Base-by-base conservation (phyloP, 352 stramenopile species). In the Pythium coloratum region DNA sequence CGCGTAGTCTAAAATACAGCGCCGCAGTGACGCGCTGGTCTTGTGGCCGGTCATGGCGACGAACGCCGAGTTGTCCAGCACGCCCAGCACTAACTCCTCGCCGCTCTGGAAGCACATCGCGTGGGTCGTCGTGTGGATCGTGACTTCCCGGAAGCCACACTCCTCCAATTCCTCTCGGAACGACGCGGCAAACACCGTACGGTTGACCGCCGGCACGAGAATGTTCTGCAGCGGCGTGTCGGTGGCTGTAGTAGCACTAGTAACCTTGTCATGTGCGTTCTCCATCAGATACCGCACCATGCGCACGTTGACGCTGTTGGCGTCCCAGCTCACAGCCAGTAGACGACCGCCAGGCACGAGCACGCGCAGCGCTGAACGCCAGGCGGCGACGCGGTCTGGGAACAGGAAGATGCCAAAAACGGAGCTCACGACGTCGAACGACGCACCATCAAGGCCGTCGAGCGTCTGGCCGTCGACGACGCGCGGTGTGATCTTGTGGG, bases 401-500 rank as follows among this genome's bases (percentile, higher is more conserved):
- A 72, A 72, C 20, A 72, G n/a, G 38, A 55, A 59, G 28, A 68
- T 60, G 16, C 59, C 59, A 30, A 72, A 72, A 0, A 53, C 57
- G 32, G 66, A 72, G 18, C 13, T 40, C 16, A 72, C 66, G 12
- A 64, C 42, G 16, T 72, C 66, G 61, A 72, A 68, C n/a, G 59
- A 63, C 3, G 18, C 47, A 47, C 68, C 59, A 1, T 6, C 12
- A 3, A 72, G 30, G 1, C 66, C 59, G 1, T 67, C 59, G 2
- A 72, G 60, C 18, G 59, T 72, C n/a, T 72, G 66, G 16, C 66
- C 59, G 28, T 72, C 66, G 6, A 61, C 33, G 14, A 69, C 66
- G n/a, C 42, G 47, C 7, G 54, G 1, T 2, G 53, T 32, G 54
- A 72, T 32, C n/a, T 33, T 47, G 26, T 20, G 16, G 33, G n/a